Evolutionary conservation across 805 yeast genomes (phyloP).

Genomic region (Schizosaccharomyces cryophilus): DNA sequence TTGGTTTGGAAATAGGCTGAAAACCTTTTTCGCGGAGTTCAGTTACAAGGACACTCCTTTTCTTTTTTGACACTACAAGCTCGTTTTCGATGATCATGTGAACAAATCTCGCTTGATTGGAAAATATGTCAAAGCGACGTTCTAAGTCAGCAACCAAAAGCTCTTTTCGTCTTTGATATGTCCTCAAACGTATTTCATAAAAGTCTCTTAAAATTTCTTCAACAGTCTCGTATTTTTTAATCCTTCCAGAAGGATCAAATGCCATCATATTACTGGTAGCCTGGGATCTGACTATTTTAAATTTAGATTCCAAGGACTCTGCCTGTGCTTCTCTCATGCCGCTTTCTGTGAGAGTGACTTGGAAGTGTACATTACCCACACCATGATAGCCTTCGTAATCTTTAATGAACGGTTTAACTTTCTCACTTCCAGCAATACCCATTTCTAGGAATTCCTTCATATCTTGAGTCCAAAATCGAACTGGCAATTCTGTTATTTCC

Average conservation of each 20-base stretch:
- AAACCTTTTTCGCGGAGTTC: slow-evolving; percentile 42
- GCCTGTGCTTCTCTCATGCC: slow-evolving; percentile 61
- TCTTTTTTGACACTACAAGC: slow-evolving; percentile 49
- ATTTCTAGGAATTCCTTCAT: slow-evolving; percentile 63
- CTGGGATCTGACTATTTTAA: slow-evolving; percentile 46
- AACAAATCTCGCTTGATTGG: slow-evolving; percentile 73
- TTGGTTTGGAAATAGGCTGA: slow-evolving; percentile 20
- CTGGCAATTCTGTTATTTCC: slow-evolving; percentile 81
- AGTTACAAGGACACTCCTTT: slow-evolving; percentile 35
- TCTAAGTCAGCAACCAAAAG: slow-evolving; percentile 40
- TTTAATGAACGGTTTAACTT: slow-evolving; percentile 60
- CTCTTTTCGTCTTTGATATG: slow-evolving; percentile 78
- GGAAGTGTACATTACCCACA: slow-evolving; percentile 42
- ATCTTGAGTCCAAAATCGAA: slow-evolving; percentile 74
- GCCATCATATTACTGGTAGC: slow-evolving; percentile 80
- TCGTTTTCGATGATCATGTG: slow-evolving; percentile 64
- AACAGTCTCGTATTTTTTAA: slow-evolving; percentile 53
- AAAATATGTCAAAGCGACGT: slow-evolving; percentile 47
- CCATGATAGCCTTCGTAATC: slow-evolving; percentile 91
- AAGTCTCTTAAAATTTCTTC: slow-evolving; percentile 64
- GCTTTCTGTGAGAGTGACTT: slow-evolving; percentile 44
- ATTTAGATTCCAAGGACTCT: slow-evolving; percentile 63
- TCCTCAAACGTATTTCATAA: slow-evolving; percentile 66
- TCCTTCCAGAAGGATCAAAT: slow-evolving; percentile 70
- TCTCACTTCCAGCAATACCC: slow-evolving; percentile 54